These are phyloP conservation scores for Aureobasidium sp. DNA, from an alignment of 2,329 filamentous ascomycete genomes.

Conservation along the genomic window DNA sequence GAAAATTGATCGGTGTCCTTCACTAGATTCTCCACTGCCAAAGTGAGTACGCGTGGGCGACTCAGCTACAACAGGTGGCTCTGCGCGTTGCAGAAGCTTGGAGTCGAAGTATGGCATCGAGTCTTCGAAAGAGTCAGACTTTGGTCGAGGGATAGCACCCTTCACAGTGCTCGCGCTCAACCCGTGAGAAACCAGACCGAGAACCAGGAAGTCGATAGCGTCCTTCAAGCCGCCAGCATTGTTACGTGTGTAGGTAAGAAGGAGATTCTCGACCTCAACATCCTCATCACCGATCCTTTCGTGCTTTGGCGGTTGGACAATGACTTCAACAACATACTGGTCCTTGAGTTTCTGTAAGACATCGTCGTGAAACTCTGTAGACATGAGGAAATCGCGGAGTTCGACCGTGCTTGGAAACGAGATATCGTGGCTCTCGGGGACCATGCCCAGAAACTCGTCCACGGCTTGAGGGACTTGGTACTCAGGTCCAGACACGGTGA, in stretches of 20 bases:
- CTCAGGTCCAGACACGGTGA: slow-evolving; percentile 91
- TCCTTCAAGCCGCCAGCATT: slow-evolving; percentile 93
- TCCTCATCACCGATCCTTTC: slow-evolving; percentile 36
- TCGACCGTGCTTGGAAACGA: slow-evolving; percentile 69
- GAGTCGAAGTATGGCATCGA: slow-evolving; percentile 95
- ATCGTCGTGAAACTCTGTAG: slow-evolving; percentile 71
- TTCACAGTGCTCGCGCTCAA: slow-evolving; percentile 83
- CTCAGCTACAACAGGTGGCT: slow-evolving; percentile 68
- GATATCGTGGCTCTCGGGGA: slow-evolving; percentile 90
- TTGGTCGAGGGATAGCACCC: slow-evolving; percentile 92
- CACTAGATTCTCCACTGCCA: slow-evolving; percentile 59
- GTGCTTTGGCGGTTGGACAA: slow-evolving; percentile 50
- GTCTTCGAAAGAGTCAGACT: slow-evolving; percentile 97
- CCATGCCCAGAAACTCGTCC: slow-evolving; percentile 94
- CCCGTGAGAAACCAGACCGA: slow-evolving; percentile 77
- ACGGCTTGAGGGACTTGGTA: slow-evolving; percentile 97
- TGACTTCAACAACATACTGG: slow-evolving; percentile 86
- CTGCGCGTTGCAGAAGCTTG: slow-evolving; percentile 89
- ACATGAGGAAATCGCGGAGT: slow-evolving; percentile 74
- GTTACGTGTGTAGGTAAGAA: slow-evolving; percentile 76
- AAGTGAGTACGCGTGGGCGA: slow-evolving; percentile 84
- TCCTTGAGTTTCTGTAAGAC: slow-evolving; percentile 76
- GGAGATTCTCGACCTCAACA: slow-evolving; percentile 38
- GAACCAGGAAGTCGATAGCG: slow-evolving; percentile 88
- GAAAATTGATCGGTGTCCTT: slow-evolving; percentile 75